Base-by-base conservation (phyloP, 1,139 yeast genomes). In the Lodderomyces parapsilosis region DNA sequence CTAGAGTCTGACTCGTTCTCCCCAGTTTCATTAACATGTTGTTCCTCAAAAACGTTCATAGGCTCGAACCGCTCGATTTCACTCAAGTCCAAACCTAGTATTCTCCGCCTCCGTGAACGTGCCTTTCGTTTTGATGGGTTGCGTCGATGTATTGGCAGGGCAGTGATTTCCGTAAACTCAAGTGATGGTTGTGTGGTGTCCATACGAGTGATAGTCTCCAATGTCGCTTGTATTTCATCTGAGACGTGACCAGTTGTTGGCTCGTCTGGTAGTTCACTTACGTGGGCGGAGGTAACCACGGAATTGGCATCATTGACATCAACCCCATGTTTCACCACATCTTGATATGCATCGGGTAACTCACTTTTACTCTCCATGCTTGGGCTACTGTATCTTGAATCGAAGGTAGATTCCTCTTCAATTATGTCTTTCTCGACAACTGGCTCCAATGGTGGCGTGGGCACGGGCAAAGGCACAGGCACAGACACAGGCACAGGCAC, bases 71-170 rank as follows among this genome's bases (percentile, higher is more conserved):
- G 47, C 6, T 46, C 49, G 4, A 50, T 48, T 33, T 56, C 60
- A 17, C 53, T 47, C n/a, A 59, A 43, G 23, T 60, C 63, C 32
- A 62, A 48, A 1, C 65, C 63, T 22, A 55, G 43, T 1, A 60
- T 40, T 41, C 42, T 52, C 27, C 46, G 33, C 46, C 15, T 22
- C 11, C 17, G 19, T 5, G 23, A 4, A 19, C 24, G 24, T 11
- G n/a, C 4, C 36, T 20, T 33, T 19, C 36, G 8, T 17, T 33
- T 33, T 10, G 33, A 15, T 30, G 33, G 33, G 10, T 30, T 30
- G 33, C 18, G 33, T 13, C 33, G 14, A 2, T 6, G 8, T 4
- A 30, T 30, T 6, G 18, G 17, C 7, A 5, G 6, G 5, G 18
- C 19, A 8, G 33, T 6, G 3, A 19, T 11, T 11, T 30, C 33